phyloP scores from a whole-genome alignment of 2,329 filamentous ascomycete genomes.

The Phyllosticta paracitricarpa region DNA sequence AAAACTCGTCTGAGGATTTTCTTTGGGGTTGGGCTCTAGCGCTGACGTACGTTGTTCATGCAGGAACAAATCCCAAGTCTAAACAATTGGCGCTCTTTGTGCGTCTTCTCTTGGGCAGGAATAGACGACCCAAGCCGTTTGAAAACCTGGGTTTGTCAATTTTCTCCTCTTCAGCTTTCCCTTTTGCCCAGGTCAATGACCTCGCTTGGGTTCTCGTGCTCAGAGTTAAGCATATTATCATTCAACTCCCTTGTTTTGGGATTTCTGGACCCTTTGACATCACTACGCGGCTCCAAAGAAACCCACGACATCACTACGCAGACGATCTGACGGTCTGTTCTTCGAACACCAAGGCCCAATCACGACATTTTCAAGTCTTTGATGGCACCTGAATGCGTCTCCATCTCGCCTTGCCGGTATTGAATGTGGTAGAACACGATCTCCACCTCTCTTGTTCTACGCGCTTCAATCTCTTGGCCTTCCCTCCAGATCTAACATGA shows the following conservation, averaged over 20 bases:
- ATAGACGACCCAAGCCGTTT: not conserved
- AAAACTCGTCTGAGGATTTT: not conserved
- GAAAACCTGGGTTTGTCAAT: not conserved
- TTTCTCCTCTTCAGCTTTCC: not conserved
- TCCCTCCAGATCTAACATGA: not conserved
- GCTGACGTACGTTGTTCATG: not conserved
- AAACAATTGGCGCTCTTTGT: not conserved
- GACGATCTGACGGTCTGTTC: not conserved
- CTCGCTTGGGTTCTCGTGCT: not conserved
- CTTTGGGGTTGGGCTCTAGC: not conserved
- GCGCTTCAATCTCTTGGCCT: not conserved
- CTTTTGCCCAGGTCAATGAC: not conserved
- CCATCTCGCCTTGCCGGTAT: not conserved
- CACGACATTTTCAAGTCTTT: not conserved
- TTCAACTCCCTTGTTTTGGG: not conserved
- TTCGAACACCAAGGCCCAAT: not conserved
- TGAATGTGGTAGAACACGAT: not conserved
- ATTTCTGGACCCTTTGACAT: not conserved
- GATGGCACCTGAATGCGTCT: not conserved
- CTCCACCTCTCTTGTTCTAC: not conserved
- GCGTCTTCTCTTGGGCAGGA: not conserved
- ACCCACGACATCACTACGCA: not conserved
- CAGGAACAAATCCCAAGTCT: not conserved
- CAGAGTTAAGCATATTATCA: not conserved
- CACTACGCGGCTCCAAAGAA: not conserved